Percentiles rank a stretch among this genome's conserved stretches.
Evolutionary conservation across 495 filamentous ascomycete genomes (phyloP).

Genomic region (Usnea hakonensis): DNA sequence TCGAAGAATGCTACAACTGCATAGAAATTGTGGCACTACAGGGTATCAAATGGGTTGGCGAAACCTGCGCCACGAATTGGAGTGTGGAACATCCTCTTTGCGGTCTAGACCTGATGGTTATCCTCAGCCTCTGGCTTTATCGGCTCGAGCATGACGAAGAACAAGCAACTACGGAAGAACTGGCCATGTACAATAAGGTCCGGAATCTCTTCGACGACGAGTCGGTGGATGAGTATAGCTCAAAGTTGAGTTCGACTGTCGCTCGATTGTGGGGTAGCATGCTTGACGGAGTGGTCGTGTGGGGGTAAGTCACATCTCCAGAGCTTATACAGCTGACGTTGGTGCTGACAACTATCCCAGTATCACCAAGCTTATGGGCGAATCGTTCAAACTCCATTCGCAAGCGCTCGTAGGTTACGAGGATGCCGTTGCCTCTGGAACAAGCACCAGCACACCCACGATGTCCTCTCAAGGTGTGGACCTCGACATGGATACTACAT

Average conservation of each 20-base stretch:
- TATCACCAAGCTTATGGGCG: conserved; percentile 95
- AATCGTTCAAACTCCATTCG: conserved; percentile 94
- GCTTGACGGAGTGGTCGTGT: conserved; percentile 97
- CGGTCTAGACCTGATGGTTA: conserved; percentile 96
- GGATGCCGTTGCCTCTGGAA: conserved; percentile 47
- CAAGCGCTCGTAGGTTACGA: conserved; percentile 91
- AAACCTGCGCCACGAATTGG: conserved; percentile 96
- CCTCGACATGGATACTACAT: conserved; percentile 22
- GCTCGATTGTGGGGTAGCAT: conserved; percentile 95
- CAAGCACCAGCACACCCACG: conserved; percentile 23
- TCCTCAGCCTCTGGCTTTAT: conserved; percentile 96
- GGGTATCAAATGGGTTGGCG: conserved; percentile 95
- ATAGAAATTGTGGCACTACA: conserved; percentile 92
- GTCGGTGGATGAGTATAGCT: conserved; percentile 66
- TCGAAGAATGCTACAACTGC: conserved; percentile 95
- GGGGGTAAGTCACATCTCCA: conserved; percentile 60
- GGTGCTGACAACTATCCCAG: conserved; percentile 51
- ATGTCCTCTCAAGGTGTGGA: conserved; percentile 26
- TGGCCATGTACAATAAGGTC: conserved; percentile 92
- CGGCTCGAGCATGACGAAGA: conserved; percentile 98
- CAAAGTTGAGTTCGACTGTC: conserved; percentile 84
- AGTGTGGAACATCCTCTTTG: conserved; percentile 97
- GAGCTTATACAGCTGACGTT: conserved; percentile 11
- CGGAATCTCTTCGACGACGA: conserved; percentile 87
- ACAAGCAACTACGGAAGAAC: conserved; percentile 80